phyloP scores from a whole-genome alignment of 1,139 yeast genomes.

The Candida neerlandica region DNA sequence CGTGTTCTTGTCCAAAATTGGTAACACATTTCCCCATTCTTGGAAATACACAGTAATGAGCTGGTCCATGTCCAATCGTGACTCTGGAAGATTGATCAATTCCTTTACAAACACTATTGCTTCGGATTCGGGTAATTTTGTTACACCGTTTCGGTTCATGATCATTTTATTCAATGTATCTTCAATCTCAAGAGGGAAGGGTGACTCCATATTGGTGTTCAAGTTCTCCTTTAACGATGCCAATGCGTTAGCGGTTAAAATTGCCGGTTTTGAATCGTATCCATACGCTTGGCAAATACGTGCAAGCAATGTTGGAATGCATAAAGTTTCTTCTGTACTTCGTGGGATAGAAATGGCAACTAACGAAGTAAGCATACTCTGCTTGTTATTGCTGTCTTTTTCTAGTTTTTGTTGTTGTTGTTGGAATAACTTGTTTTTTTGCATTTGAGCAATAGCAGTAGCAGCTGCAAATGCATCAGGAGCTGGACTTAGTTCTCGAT shows the following conservation, averaged over 20 bases:
- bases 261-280: constrained; percentile 66
- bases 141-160: constrained; percentile 34
- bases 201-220: constrained; percentile 13
- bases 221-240: constrained; percentile 62
- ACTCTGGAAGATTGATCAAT: constrained; percentile 50
- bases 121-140: constrained; percentile 32
- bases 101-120: constrained; percentile 47
- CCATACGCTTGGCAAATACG: constrained; percentile 71
- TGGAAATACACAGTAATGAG: constrained; percentile 65
- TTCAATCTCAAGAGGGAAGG: constrained; percentile 14
- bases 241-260: constrained; percentile 66
- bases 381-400: constrained; percentile 43
- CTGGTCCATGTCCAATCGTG: constrained; percentile 58
- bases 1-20: constrained; percentile 66
- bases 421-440: constrained; percentile 31
- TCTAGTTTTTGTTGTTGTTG: constrained; percentile 25
- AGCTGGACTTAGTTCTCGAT: constrained; percentile 57
- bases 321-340: constrained; percentile 74
- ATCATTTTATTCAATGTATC: constrained; percentile 26
- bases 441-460: constrained; percentile 62
- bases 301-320: constrained; percentile 70
- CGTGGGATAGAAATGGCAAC: constrained; percentile 77
- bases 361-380: constrained; percentile 59
- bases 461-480: constrained; percentile 81
- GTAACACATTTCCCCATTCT: constrained; percentile 75